Evolutionary conservation across 2,329 filamentous ascomycete species (phyloP), one percentile per base, ranked within the genome.

Genomic region (Pseudogymnoascus sp.): DNA sequence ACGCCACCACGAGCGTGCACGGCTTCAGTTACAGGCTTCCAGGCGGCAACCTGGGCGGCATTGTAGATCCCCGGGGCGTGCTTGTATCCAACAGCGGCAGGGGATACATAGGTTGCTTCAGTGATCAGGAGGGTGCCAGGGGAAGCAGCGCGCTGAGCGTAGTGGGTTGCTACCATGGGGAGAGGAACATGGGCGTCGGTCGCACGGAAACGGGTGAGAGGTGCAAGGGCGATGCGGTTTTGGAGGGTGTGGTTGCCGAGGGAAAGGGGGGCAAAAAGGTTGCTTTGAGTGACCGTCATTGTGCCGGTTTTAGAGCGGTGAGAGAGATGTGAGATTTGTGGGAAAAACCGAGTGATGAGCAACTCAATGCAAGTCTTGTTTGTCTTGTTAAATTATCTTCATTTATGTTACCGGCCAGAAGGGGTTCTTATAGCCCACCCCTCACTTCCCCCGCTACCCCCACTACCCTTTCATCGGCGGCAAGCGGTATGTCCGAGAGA

Each of bases 1-100:
- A 77, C 80, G 22, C 76, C 78, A 22, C 80, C 79, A 68, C 85
- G 84, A 28, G 74, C 75, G 72, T 87, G 85, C 2, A 87, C 84
- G 2, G 78, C 81, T 58, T 80, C 77, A 1, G 81, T 83, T 43
- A 87, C 75, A 58, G 77, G 74, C 64, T 79, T 81, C 85, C 85
- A 87, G 0, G 75, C 78, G 2, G 74, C 75, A 58, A 84, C 76
- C 67, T 85, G 83, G 16, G 73, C 76, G 1, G 76, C 70, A 57
- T 69, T 79, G 68, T 76, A 86, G 66, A 87, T 79, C 1, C 82
- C 83, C 0, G 85, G 83, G 0, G 78, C 77, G 62, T 81, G 79
- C 25, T 72, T 66, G 65, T 77, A 79, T 14, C 79, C 78, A 38
- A 77, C 78, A 38, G 73, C 79, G 68, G 74, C 73, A 2, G 75